phyloP scores from a whole-genome alignment of 2,329 filamentous ascomycete genomes.

The Xylaria sp. region DNA sequence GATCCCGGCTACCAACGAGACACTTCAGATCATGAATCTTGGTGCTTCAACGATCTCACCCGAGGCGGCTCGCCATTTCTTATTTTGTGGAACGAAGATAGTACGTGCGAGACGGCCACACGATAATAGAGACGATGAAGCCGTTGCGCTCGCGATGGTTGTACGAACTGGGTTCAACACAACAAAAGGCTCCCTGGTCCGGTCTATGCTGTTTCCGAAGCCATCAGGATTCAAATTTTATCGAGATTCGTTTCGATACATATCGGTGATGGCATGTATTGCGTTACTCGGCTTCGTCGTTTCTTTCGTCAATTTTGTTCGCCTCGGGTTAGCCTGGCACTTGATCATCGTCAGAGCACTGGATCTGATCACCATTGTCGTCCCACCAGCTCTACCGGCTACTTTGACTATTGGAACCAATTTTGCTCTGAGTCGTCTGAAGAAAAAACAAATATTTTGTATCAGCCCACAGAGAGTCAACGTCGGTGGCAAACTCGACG shows the following conservation, averaged over 20 bases:
- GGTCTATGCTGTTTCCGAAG: conserved; percentile 98
- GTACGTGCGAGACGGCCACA: conserved; percentile 90
- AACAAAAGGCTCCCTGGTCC: conserved; percentile 93
- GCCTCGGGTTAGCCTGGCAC: conserved; percentile 85
- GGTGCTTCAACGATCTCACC: conserved; percentile 84
- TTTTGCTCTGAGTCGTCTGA: conserved; percentile 88
- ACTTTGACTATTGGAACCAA: conserved; percentile 97
- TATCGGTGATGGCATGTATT: conserved; percentile 92
- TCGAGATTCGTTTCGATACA: conserved; percentile 95
- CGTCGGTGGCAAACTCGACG: conserved; percentile 92
- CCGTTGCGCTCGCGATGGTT: conserved; percentile 89
- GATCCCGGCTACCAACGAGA: conserved; percentile 81
- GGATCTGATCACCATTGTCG: conserved; percentile 96
- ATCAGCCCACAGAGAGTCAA: conserved; percentile 98
- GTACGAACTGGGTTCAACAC: conserved; percentile 97
- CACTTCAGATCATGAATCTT: conserved; percentile 79
- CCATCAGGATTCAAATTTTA: conserved; percentile 99
- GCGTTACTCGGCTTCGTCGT: conserved; percentile 88
- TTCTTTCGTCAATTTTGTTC: conserved; percentile 93
- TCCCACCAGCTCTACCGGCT: conserved; percentile 92
- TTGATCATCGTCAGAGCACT: conserved; percentile 91
- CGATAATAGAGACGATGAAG: conserved; percentile 85
- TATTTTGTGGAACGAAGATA: conserved; percentile 96
- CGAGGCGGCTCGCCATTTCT: conserved; percentile 85
- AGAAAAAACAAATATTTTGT: conserved; percentile 92